Conservation (phyloP, 371 early-diverging fungal genomes). For the Rhizomucor pusillus region DNA sequence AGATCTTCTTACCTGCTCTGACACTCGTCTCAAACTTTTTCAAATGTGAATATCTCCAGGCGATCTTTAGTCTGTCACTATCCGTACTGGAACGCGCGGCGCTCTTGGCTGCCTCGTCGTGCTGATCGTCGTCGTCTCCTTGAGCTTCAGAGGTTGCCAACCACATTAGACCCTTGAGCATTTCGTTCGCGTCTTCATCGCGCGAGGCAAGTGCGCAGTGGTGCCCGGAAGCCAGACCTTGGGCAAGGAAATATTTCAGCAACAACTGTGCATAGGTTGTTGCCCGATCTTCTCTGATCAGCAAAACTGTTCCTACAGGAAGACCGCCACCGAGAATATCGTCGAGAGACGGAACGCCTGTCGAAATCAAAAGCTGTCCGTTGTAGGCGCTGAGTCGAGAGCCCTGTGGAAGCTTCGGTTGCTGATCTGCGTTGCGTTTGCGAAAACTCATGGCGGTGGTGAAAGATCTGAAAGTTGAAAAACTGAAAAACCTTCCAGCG, state of each 20-base stretch:
- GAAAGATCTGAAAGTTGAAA: too few species aligned
- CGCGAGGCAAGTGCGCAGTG: slow-evolving; percentile 67
- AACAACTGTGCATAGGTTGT: slow-evolving; percentile 85
- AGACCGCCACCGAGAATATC: slow-evolving; percentile 87
- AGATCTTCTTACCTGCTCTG: slow-evolving; percentile 38
- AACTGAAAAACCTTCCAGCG: too few species aligned
- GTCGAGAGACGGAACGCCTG: slow-evolving; percentile 88
- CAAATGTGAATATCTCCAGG: slow-evolving; percentile 89
- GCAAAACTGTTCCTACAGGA: slow-evolving; percentile 77
- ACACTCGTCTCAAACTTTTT: slow-evolving; percentile 62
- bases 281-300: slow-evolving; percentile 81
- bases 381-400: slow-evolving; percentile 78
- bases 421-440: slow-evolving; percentile 61
- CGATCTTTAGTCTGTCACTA: slow-evolving; percentile 80
- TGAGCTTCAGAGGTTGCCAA: slow-evolving; percentile 47
- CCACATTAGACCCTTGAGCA: slow-evolving; percentile 62
- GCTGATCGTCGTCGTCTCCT: slow-evolving; percentile 51
- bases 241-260: slow-evolving; percentile 80
- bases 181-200: slow-evolving; percentile 59
- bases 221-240: slow-evolving; percentile 80
- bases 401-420: slow-evolving; percentile 71
- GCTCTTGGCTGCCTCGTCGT: slow-evolving; percentile 22
- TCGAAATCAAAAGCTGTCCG: slow-evolving; percentile 77
- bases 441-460: slow-evolving; percentile 63
- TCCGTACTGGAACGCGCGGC: slow-evolving; percentile 30